Evolutionary conservation across 1,139 yeast genomes (phyloP).

Genomic region (Taphrina flavorubra): DNA sequence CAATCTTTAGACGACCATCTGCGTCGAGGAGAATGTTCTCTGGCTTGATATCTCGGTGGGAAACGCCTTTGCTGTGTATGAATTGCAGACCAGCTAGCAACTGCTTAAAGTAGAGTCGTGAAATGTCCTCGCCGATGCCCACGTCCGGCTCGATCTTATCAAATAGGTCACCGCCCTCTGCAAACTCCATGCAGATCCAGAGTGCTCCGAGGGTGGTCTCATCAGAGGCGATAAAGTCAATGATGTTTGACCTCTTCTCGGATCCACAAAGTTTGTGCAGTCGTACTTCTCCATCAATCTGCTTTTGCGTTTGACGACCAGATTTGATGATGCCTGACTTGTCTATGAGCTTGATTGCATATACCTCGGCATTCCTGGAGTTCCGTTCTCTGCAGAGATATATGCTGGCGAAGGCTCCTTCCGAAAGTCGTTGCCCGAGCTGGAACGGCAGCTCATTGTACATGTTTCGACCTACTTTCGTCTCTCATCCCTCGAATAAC

Average conservation of each 20-base stretch:
- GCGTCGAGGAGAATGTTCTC: constrained; percentile 81
- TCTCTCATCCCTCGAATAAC: not conserved
- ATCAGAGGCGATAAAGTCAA: constrained; percentile 61
- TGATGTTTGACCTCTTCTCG: constrained; percentile 60
- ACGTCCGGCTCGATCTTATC: constrained; percentile 73
- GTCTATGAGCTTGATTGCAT: constrained; percentile 66
- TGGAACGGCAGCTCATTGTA: constrained; percentile 22
- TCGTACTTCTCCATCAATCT: constrained; percentile 60
- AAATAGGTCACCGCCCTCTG: constrained; percentile 72
- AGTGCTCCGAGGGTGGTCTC: constrained; percentile 47
- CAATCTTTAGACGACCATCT: constrained; percentile 66
- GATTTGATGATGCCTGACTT: constrained; percentile 56
- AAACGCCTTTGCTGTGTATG: constrained; percentile 73
- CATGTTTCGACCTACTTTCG: constrained; percentile 2
- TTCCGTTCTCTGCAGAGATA: constrained; percentile 9
- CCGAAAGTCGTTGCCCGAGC: constrained; percentile 31
- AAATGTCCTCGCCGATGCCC: constrained; percentile 69
- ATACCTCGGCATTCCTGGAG: constrained; percentile 48
- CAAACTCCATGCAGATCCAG: constrained; percentile 70
- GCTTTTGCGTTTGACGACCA: constrained; percentile 56
- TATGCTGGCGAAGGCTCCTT: constrained; percentile 30
- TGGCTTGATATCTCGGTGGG: constrained; percentile 84
- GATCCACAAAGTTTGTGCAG: constrained; percentile 63
- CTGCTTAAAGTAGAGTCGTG: constrained; percentile 71
- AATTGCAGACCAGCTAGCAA: constrained; percentile 62